Base-by-base conservation (phyloP, 805 yeast species). In the Ogataea polymorpha region DNA sequence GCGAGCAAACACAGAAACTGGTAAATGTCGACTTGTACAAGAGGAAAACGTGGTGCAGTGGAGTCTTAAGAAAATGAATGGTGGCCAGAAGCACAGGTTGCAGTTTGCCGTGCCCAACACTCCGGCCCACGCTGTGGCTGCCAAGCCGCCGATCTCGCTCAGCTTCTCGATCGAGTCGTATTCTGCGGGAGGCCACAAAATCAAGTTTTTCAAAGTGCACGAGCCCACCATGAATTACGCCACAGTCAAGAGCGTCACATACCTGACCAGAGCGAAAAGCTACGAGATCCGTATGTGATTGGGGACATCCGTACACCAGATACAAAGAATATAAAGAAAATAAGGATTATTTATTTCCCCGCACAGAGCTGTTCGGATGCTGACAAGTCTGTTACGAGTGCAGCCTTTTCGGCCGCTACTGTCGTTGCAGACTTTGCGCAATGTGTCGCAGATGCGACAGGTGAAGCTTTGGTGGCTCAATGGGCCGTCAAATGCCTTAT, bases 241-340 rank as follows among this genome's bases (percentile, higher is more conserved):
- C 20, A 80, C 95, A 0, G 79, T 86, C 16, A 91, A 90, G 59
- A 88, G 95, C 95, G 95, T 90, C 24, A 78, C 86, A 52, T 91
- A 91, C 59, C 59, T 75, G 12, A 73, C 91, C 1, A 76, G 73
- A 45, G 80, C 91, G 0, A 96, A 96, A 0, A 75, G 84, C 6
- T 89, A 86, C 53, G 96, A 90, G 47, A 72, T 87, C 8, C 70
- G 97, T 41, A 80, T 80, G 48, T 83, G 59, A 62, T 15, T 15
- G 12, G 16, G n/a, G 9, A 5, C 23, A 37, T 18, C 40, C 20
- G 30, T 45, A 23, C 40, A 39, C 36, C 37, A 7, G 16, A 5
- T 5, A 32, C 7, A n/a, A 14, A 21, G n/a, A n/a, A n/a, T n/a
- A n/a, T 4, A 24, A 4, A 23, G n/a, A n/a, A 10, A 16, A 7